Percentiles rank a stretch among this genome's conserved stretches.
Evolutionary conservation across 495 filamentous ascomycete genomes (phyloP).

Genomic region (Penicillium roqueforti): DNA sequence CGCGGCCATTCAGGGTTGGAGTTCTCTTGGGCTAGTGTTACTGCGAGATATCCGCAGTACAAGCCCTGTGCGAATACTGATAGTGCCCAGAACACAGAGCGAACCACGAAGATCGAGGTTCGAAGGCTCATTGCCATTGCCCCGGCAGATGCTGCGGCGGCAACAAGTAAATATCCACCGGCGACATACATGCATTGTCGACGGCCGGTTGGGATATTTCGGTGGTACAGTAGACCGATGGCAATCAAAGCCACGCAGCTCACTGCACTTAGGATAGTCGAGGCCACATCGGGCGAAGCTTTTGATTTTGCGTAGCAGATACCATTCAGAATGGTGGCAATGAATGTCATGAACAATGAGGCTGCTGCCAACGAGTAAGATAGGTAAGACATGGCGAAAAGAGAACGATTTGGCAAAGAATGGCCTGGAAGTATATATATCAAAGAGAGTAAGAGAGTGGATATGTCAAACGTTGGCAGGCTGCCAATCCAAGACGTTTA

Average conservation of each 20-base stretch:
- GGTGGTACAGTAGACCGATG: constrained; percentile 24
- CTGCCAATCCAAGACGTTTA: constrained; percentile 10
- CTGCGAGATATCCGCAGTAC: constrained; percentile 31
- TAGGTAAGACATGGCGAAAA: constrained; percentile 17
- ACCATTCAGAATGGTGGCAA: constrained; percentile 33
- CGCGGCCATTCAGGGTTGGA: constrained; percentile 23
- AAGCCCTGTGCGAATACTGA: constrained; percentile 35
- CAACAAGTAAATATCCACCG: constrained; percentile 29
- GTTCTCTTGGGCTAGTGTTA: constrained; percentile 14
- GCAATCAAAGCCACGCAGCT: constrained; percentile 27
- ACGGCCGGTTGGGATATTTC: constrained; percentile 19
- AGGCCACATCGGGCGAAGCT: constrained; percentile 19
- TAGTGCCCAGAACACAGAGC: constrained; percentile 33
- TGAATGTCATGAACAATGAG: constrained; percentile 25
- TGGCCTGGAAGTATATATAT: neutral
- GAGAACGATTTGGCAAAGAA: constrained; percentile 2
- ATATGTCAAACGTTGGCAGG: constrained; percentile 5
- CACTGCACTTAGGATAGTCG: constrained; percentile 26
- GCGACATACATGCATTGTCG: constrained; percentile 15
- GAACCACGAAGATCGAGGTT: constrained; percentile 23
- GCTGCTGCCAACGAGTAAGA: constrained; percentile 26
- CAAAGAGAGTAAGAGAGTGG: constrained; percentile 5
- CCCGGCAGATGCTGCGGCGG: constrained; percentile 28
- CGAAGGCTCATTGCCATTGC: constrained; percentile 26
- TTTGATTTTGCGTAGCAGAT: constrained; percentile 28